phyloP scores from a whole-genome alignment of 495 filamentous ascomycete genomes.

The Hyaloscypha hepaticicola region DNA sequence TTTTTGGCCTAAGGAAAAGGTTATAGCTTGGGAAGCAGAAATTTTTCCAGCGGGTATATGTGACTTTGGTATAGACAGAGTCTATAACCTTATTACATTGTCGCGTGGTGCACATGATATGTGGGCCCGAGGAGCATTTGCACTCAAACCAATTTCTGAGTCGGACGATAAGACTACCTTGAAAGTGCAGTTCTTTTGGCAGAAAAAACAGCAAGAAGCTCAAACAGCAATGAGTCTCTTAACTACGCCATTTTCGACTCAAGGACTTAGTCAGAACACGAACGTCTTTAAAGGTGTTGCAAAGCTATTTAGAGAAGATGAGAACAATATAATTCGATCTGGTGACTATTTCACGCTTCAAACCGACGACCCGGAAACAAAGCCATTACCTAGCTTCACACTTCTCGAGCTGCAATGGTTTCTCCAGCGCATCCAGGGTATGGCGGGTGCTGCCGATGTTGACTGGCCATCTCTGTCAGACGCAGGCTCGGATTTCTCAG shows the following conservation, averaged over 20 bases:
- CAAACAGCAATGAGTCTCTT: conserved; percentile 18
- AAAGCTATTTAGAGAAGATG: conserved; percentile 5
- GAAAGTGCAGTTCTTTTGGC: conserved; percentile 29
- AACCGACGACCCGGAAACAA: conserved; percentile 22
- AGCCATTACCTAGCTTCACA: conserved; percentile 23
- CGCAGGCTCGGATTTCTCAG: neutral
- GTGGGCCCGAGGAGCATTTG: conserved; percentile 26
- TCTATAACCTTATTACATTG: conserved; percentile 25
- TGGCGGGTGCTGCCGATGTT: conserved; percentile 22
- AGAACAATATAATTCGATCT: neutral
- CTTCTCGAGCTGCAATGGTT: conserved; percentile 29
- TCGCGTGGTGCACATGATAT: conserved; percentile 10
- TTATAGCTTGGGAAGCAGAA: conserved; percentile 22
- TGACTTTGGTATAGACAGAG: conserved; percentile 17
- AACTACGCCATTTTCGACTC: conserved; percentile 19
- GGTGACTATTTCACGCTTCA: conserved; percentile 17
- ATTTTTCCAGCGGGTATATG: conserved; percentile 21
- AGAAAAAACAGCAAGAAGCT: conserved; percentile 15
- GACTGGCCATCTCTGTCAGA: conserved; percentile 4
- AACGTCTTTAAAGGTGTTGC: neutral
- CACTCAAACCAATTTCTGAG: conserved; percentile 25
- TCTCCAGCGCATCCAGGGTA: conserved; percentile 17
- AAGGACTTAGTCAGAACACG: conserved; percentile 14
- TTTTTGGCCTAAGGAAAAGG: conserved; percentile 25
- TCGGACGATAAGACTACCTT: conserved; percentile 23